Evolutionary conservation across 495 filamentous ascomycete genomes (phyloP).

Genomic region (Trichoderma gamsii): DNA sequence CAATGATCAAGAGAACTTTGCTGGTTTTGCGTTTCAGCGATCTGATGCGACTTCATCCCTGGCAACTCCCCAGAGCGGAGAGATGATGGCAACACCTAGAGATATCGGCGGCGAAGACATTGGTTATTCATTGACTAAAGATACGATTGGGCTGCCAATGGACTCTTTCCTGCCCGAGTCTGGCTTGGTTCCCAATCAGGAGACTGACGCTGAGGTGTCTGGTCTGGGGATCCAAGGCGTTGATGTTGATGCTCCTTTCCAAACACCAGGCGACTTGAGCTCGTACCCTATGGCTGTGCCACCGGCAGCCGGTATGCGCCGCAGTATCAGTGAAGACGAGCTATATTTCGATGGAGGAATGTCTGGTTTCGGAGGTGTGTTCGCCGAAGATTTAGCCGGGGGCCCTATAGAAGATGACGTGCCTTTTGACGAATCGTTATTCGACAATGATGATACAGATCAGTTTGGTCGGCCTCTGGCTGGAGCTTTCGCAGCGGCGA

Average conservation of each 20-base stretch:
- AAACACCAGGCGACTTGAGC: background rate
- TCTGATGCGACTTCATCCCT: slow-evolving; percentile 45
- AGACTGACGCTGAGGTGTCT: slow-evolving; percentile 15
- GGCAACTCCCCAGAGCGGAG: slow-evolving; percentile 40
- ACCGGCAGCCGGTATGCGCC: background rate
- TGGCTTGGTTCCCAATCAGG: background rate
- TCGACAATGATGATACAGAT: slow-evolving; percentile 61
- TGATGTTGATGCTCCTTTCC: slow-evolving; percentile 17
- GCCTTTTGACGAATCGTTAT: slow-evolving; percentile 72
- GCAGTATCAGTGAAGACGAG: slow-evolving; percentile 50
- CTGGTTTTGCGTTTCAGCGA: slow-evolving; percentile 47
- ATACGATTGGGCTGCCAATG: slow-evolving; percentile 25
- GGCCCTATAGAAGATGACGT: slow-evolving; percentile 27
- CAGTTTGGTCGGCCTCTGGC: slow-evolving; percentile 48
- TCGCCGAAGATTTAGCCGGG: slow-evolving; percentile 31
- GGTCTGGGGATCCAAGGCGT: slow-evolving; percentile 35
- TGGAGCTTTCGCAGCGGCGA: slow-evolving; percentile 40
- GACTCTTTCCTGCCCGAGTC: slow-evolving; percentile 18
- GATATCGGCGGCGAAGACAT: slow-evolving; percentile 45
- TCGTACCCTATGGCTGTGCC: background rate
- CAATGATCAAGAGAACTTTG: slow-evolving; percentile 48
- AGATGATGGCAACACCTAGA: slow-evolving; percentile 45
- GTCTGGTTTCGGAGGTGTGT: slow-evolving; percentile 48
- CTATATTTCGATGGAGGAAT: slow-evolving; percentile 79
- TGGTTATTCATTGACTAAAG: slow-evolving; percentile 45